Evolutionary conservation across 2,329 filamentous ascomycete species (phyloP), one percentile per base, ranked within the genome.

Genomic region (Metarhizium brunneum): DNA sequence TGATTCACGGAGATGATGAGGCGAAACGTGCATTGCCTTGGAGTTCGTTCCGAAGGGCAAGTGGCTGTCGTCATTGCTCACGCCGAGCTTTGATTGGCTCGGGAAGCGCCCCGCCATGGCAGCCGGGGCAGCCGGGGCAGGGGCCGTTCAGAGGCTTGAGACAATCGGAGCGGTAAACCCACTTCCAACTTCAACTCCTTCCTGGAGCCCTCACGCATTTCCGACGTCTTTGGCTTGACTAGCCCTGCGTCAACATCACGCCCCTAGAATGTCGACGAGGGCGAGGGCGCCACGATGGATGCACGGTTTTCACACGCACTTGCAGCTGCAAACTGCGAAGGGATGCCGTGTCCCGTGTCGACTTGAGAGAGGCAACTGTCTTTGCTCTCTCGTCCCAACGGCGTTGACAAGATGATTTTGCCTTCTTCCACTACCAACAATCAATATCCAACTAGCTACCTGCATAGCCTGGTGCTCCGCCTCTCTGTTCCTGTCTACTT

Each of bases 1-100:
- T 54, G 55, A 42, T 52, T 49, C 55, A 56, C 50, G 55, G 40
- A 48, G 55, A 48, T n/a, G 7, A n/a, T 14, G 38, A 49, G 42
- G 43, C 57, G 56, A 59, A 59, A 59, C 56, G 45, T 32, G 16
- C 16, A 49, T 10, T 59, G 53, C 53, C 47, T 52, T 53, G 53
- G 47, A 18, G 2, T 36, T 14, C 5, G 4, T 45, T 36, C 18
- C 25, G 42, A 18, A 38, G 11, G 30, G 20, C 16, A 38, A 48
- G 2, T 11, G n/a, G 6, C 2, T 18, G n/a, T 10, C 38, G 29
- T 50, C 38, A 47, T 50, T 52, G 30, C 18, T 29, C 7, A 32
- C 1, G 32, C 11, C 32, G 11, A 18, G 29, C 18, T 35, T 18
- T n/a, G 11, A 18, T 47, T 52, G 42, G 43, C 16, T 29, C 43